phyloP scores from a whole-genome alignment of 1,284 basidiomycete species.

The Xerocomus cyaneibrunnescens region DNA sequence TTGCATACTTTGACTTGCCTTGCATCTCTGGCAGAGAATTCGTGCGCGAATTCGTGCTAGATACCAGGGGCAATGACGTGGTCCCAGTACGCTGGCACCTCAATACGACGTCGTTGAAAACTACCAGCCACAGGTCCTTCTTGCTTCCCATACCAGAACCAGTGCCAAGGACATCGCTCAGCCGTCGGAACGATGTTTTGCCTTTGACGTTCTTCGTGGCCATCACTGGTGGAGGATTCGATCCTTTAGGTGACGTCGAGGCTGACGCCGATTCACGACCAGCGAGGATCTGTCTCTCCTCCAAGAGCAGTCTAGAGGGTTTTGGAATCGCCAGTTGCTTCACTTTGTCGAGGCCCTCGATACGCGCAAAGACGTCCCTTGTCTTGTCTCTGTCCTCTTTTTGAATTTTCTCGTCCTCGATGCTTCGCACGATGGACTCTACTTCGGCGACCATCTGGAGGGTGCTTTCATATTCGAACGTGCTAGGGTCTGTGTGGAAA shows the following conservation, averaged over 20 bases:
- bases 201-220: conserved; percentile 62
- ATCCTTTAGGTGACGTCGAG: conserved; percentile 39
- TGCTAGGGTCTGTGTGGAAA: conserved; percentile 94
- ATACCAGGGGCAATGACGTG: conserved; percentile 82
- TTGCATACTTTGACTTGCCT: conserved; percentile 78
- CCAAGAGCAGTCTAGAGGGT: conserved; percentile 81
- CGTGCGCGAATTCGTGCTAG: conserved; percentile 64
- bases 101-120: conserved; percentile 94
- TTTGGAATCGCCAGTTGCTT: conserved; percentile 87
- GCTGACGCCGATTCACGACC: conserved; percentile 26
- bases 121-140: conserved; percentile 91
- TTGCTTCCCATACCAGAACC: conserved; percentile 63
- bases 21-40: conserved; percentile 78
- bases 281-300: conserved; percentile 64
- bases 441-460: conserved; percentile 96
- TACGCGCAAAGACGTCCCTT: conserved; percentile 91
- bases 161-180: conserved; percentile 75
- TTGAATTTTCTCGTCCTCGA: conserved; percentile 97
- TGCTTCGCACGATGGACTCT: conserved; percentile 91
- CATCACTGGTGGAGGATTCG: conserved; percentile 54
- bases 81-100: conserved; percentile 89
- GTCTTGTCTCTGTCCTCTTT: conserved; percentile 95
- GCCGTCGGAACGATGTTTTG: conserved; percentile 79
- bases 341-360: conserved; percentile 92
- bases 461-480: conserved; percentile 95